These are phyloP conservation scores for Aspergillus ruber DNA, from an alignment of 2,329 filamentous ascomycete genomes.

Conservation along the genomic window DNA sequence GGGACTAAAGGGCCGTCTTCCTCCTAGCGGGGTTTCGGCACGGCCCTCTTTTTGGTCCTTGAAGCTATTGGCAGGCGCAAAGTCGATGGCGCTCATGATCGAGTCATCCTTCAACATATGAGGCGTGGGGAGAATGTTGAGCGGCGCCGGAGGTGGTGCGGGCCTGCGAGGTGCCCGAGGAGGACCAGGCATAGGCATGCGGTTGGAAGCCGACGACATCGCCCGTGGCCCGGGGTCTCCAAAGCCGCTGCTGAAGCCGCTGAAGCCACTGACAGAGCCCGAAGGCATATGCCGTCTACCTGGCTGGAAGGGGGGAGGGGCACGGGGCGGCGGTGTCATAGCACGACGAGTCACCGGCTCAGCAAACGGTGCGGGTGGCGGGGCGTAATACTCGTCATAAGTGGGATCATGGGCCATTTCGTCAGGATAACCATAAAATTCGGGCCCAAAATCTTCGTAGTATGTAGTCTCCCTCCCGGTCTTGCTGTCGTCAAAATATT, in stretches of 20 bases:
- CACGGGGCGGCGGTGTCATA: constrained; percentile 86
- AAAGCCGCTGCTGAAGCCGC: constrained; percentile 35
- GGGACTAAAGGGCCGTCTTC: constrained; percentile 64
- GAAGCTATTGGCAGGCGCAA: constrained; percentile 69
- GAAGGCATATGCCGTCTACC: constrained; percentile 41
- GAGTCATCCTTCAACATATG: constrained; percentile 80
- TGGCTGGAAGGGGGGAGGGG: constrained; percentile 52
- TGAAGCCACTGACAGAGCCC: constrained; percentile 36
- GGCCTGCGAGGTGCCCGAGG: constrained; percentile 48
- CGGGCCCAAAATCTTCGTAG: constrained; percentile 68
- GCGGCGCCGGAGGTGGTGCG: constrained; percentile 64
- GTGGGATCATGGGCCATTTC: constrained; percentile 40
- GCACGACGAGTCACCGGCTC: constrained; percentile 81
- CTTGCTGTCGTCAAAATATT: constrained; percentile 90
- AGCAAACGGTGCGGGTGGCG: constrained; percentile 58
- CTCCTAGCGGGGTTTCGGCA: constrained; percentile 55
- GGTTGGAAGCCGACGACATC: constrained; percentile 57
- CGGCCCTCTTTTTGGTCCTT: constrained; percentile 64
- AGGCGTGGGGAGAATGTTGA: constrained; percentile 76
- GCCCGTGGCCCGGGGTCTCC: constrained; percentile 48
- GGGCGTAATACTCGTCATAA: constrained; percentile 49
- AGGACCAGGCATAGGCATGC: constrained; percentile 30
- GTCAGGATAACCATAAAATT: constrained; percentile 50
- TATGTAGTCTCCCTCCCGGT: constrained; percentile 47
- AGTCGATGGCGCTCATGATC: constrained; percentile 65